Conservation (phyloP, 2,329 filamentous ascomycete species). For the Knoxdaviesia capensis region DNA sequence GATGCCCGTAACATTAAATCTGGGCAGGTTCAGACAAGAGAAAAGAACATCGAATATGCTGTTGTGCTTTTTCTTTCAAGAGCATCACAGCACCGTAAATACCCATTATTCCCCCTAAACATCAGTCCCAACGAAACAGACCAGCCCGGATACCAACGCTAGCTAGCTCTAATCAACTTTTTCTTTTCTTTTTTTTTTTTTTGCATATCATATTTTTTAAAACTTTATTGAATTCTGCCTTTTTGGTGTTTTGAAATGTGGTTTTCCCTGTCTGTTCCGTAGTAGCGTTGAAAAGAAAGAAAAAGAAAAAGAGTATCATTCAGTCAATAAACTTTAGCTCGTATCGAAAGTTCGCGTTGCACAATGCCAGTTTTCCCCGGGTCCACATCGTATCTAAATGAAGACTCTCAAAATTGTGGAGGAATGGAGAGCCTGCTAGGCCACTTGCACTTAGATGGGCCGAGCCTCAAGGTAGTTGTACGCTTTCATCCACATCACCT, state of each 20-base stretch:
- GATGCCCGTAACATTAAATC: too few relatives aligned
- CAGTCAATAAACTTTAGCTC: too few relatives aligned
- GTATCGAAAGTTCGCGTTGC: background rate
- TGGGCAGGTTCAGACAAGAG: too few relatives aligned
- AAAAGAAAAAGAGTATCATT: too few relatives aligned
- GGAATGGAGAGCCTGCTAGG: background rate
- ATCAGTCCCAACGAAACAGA: too few relatives aligned
- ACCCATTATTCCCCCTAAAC: background rate
- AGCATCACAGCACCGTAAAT: background rate
- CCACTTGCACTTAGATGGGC: slow-evolving; percentile 3
- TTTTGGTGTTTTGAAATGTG: slow-evolving; percentile 2
- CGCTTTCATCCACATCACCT: slow-evolving; percentile 1
- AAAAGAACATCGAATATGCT: too few relatives aligned
- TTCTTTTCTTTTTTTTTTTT: background rate
- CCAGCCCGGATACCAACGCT: too few relatives aligned
- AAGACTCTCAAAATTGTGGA: background rate
- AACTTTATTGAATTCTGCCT: slow-evolving; percentile 4
- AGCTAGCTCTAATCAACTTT: too few relatives aligned
- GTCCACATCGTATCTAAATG: background rate
- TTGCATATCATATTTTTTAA: background rate
- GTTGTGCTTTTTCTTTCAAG: background rate
- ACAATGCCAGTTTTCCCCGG: background rate
- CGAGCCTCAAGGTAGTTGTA: slow-evolving; percentile 3
- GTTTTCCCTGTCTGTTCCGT: background rate
- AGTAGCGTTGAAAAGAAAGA: too few relatives aligned